Conservation (phyloP, 139 green algal species). For the Pleodorina starrii region DNA sequence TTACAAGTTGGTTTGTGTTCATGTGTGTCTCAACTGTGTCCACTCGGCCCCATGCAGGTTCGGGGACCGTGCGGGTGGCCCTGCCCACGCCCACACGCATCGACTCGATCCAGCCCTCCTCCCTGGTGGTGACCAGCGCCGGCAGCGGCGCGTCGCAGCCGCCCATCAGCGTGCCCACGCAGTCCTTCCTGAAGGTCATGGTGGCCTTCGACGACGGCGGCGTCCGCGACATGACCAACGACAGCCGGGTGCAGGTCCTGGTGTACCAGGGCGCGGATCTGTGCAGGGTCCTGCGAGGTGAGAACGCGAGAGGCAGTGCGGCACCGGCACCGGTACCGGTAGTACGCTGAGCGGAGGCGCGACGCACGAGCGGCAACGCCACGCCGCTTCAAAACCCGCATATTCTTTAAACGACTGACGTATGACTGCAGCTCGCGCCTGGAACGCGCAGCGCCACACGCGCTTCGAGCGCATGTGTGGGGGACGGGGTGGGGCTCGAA, state of each 20-base stretch:
- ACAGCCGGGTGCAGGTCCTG: slow-evolving; percentile 13
- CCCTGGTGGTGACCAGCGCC: slow-evolving; percentile 35
- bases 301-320: too few species aligned
- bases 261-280: slow-evolving; percentile 46
- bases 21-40: not conserved
- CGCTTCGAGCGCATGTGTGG: too few species aligned
- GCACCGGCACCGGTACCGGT: too few species aligned
- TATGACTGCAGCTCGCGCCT: too few species aligned
- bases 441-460: too few species aligned
- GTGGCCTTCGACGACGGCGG: slow-evolving; percentile 56
- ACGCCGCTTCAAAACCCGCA: too few species aligned
- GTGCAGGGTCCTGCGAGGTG: slow-evolving; percentile 39
- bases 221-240: slow-evolving; percentile 56
- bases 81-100: slow-evolving; percentile 52
- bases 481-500: too few species aligned
- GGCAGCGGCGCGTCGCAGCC: slow-evolving; percentile 41
- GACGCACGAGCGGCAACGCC: too few species aligned
- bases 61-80: slow-evolving; percentile 32
- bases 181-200: slow-evolving; percentile 18
- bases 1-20: not conserved
- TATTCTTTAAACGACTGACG: too few species aligned
- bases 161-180: slow-evolving; percentile 49
- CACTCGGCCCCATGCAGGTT: slow-evolving; percentile 9
- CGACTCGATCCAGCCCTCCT: slow-evolving; percentile 21
- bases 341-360: too few species aligned